Percentiles rank a stretch among this genome's conserved stretches.
Conservation (phyloP, 2,329 filamentous ascomycete genomes). For the Sporothrix curviconia region DNA sequence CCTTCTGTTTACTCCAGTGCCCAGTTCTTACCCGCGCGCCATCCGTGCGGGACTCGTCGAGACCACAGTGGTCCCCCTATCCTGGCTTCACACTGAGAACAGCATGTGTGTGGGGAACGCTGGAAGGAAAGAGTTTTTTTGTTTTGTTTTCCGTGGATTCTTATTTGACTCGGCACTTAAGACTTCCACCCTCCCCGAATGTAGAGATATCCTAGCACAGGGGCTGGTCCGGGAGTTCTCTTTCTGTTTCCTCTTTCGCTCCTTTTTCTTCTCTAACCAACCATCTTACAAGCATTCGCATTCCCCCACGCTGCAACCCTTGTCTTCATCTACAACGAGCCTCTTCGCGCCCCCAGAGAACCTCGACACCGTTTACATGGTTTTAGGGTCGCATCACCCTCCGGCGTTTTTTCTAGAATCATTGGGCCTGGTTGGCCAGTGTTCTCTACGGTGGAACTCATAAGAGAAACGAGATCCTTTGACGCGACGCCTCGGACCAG, state of each 20-base stretch:
- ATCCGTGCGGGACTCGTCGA: not conserved
- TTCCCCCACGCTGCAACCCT: not conserved
- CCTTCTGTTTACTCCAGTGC: not conserved
- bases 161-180: slow-evolving; percentile 10
- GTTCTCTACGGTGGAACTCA: too few relatives aligned
- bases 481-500: too few relatives aligned
- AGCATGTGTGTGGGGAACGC: slow-evolving; percentile 12
- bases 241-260: not conserved
- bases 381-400: not conserved
- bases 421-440: not conserved
- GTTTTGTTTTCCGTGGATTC: slow-evolving; percentile 12
- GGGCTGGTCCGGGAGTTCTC: not conserved
- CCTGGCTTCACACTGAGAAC: not conserved
- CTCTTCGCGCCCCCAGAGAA: not conserved
- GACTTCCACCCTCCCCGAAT: not conserved
- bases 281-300: too few relatives aligned
- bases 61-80: not conserved
- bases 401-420: not conserved
- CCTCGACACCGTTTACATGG: not conserved
- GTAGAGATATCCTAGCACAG: not conserved
- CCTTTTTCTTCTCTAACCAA: too few relatives aligned
- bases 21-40: not conserved
- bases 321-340: not conserved
- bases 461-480: not conserved
- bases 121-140: slow-evolving; percentile 1